Conservation (phyloP, 2,329 filamentous ascomycete species). For the Stachybotrys elegans region DNA sequence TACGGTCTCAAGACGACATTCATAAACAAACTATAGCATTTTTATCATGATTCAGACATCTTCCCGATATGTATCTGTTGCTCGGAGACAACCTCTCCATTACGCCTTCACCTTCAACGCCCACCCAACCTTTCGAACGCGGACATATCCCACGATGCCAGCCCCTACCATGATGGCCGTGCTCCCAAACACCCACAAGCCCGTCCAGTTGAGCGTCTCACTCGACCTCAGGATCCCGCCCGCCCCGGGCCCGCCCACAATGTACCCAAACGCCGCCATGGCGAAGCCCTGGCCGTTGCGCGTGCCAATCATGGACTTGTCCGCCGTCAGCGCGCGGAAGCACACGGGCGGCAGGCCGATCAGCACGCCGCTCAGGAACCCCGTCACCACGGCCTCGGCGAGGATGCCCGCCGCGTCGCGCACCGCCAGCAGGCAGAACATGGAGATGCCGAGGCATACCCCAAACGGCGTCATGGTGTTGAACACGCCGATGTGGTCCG, state of each 20-base stretch:
- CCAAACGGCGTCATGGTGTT: constrained; percentile 26
- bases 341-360: constrained; percentile 33
- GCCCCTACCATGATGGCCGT: no score
- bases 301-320: constrained; percentile 36
- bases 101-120: no score
- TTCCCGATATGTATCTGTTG: no score
- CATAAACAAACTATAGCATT: no score
- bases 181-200: constrained; percentile 15
- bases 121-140: no score
- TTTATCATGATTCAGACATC: no score
- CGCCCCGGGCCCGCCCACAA: constrained; percentile 28
- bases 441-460: constrained; percentile 21
- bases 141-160: no score
- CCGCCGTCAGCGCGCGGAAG: constrained; percentile 31
- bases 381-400: constrained; percentile 28
- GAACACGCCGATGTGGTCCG: constrained; percentile 27
- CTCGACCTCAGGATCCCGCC: constrained; percentile 22
- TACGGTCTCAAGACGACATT: no score
- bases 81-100: no score
- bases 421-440: constrained; percentile 31
- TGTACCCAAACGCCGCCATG: constrained; percentile 22
- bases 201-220: constrained; percentile 16
- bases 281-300: constrained; percentile 33
- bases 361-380: constrained; percentile 38
- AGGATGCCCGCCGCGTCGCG: constrained; percentile 25